phyloP scores from a whole-genome alignment of 2,329 filamentous ascomycete genomes.

The Balansia obtecta region DNA sequence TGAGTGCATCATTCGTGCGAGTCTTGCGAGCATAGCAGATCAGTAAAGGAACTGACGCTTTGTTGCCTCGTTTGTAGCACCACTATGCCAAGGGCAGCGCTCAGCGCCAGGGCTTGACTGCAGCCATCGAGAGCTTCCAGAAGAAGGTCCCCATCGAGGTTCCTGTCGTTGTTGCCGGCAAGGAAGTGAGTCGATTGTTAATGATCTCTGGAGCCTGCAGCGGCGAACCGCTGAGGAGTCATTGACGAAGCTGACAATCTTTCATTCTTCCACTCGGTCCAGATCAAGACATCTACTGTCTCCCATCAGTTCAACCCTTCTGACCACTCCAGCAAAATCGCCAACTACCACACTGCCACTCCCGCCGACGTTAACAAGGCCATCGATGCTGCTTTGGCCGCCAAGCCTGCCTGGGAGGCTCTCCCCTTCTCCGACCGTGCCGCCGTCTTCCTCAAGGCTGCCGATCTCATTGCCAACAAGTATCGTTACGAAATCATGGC shows the following conservation, averaged over 20 bases:
- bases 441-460: constrained; percentile 89
- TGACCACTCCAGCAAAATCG: constrained; percentile 63
- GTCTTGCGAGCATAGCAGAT: no score
- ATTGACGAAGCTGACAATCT: neutral
- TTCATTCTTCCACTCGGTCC: neutral
- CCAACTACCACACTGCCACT: constrained; percentile 74
- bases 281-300: constrained; percentile 55
- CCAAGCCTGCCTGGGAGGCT: constrained; percentile 74
- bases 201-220: neutral
- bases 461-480: constrained; percentile 79
- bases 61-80: constrained; percentile 43
- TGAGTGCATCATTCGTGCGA: constrained; percentile 32
- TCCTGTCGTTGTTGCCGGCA: constrained; percentile 72
- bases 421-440: constrained; percentile 85
- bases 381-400: constrained; percentile 75
- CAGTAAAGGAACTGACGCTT: neutral
- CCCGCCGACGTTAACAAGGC: constrained; percentile 63
- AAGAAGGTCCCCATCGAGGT: constrained; percentile 61
- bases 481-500: constrained; percentile 97
- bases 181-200: constrained; percentile 45
- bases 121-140: constrained; percentile 59
- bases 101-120: constrained; percentile 63
- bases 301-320: constrained; percentile 72
- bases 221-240: neutral
- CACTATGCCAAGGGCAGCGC: constrained; percentile 76